Base-by-base conservation (phyloP, 2,329 filamentous ascomycete genomes). In the Chalaropsis ovoidea region DNA sequence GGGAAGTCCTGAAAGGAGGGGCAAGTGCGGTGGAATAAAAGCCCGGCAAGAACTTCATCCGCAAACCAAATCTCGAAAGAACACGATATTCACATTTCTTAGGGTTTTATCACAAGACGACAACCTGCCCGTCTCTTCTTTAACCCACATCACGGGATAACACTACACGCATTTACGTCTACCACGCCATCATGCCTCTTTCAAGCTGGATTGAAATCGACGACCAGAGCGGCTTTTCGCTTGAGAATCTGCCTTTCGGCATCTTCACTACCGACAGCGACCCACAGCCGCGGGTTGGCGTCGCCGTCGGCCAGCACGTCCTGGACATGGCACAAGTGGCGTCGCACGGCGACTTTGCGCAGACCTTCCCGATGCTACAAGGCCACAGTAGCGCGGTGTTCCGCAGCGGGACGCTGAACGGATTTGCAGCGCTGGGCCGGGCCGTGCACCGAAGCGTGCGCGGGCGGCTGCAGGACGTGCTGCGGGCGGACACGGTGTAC, bases 181-280 rank as follows among this genome's bases (percentile, higher is more conserved):
- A 31, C 47, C 10, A 22, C 6, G 22, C 31, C 11, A 8, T 35
- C 13, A 65, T 61, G 56, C 42, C 54, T 52, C 45, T 64, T 41
- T 35, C 42, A 31, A 67, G 66, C 47, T 73, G 72, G 72, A 69
- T 73, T 41, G 41, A 68, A 54, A 70, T 73, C 65, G 60, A 70
- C 19, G 65, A 69, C 10, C 67, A 69, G 24, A 71, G 70, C 62
- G 67, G 75, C 69, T 90, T 90, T 75, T 89, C 87, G 7, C 76
- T 90, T 62, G 81, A 83, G 68, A 90, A 90, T 72, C 85, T 90
- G 67, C 87, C 87, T 0, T 90, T 90, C 71, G 87, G 87, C 68
- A 84, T 90, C 74, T 87, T 91, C 72, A 85, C 81, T 58, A 86
- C 84, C 1, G 68, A 77, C 7, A 73, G 76, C 2, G 78, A 81